phyloP scores from a whole-genome alignment of 2,329 filamentous ascomycete genomes.

The Paraconiothyrium brasiliense region DNA sequence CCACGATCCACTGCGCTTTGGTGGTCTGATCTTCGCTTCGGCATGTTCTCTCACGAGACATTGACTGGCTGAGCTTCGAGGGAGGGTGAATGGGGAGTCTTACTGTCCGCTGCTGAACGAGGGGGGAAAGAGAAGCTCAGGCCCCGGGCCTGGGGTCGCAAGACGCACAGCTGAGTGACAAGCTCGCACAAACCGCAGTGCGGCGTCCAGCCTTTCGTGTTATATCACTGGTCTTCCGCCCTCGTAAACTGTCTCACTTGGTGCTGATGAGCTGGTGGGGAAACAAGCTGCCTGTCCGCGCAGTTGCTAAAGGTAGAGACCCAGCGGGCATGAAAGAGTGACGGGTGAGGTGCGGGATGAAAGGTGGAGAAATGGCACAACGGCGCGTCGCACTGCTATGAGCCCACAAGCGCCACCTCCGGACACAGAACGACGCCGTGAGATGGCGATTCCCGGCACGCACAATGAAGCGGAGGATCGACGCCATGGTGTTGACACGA shows the following conservation, averaged over 20 bases:
- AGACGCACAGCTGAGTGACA: background rate
- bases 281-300: background rate
- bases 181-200: slow-evolving; percentile 1
- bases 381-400: background rate
- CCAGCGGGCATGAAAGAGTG: slow-evolving; percentile 7
- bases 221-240: background rate
- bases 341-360: background rate
- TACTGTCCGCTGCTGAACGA: slow-evolving; percentile 1
- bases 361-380: background rate
- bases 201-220: slow-evolving; percentile 6
- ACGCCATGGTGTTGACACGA: slow-evolving; percentile 1
- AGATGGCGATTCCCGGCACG: background rate
- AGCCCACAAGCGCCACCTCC: background rate
- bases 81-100: slow-evolving; percentile 3
- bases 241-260: no score
- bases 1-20: background rate
- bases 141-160: background rate
- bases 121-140: background rate
- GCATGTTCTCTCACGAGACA: slow-evolving; percentile 1
- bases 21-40: slow-evolving; percentile 1
- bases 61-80: background rate
- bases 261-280: background rate
- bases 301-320: background rate
- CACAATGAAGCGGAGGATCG: slow-evolving; percentile 5
- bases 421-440: slow-evolving; percentile 4